phyloP scores from a whole-genome alignment of 441 rosid species.

The Erodium texanum region DNA sequence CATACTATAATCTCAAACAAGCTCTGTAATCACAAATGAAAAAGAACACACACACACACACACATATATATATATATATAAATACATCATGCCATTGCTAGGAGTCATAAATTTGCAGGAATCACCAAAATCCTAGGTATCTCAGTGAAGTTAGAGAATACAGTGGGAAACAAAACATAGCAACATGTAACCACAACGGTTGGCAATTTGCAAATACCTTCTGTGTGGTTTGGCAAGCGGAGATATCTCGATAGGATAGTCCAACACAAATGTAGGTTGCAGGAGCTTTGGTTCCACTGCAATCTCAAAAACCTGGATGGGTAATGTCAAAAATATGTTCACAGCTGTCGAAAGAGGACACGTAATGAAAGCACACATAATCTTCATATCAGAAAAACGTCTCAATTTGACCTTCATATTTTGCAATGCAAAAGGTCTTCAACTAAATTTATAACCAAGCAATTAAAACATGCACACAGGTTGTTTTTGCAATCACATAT shows the following conservation, averaged over 20 bases:
- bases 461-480: not conserved
- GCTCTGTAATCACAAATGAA: not conserved
- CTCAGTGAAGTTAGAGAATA: too few species aligned
- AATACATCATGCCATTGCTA: too few species aligned
- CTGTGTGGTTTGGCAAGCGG: conserved; percentile 92
- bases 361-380: not conserved
- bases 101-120: too few species aligned
- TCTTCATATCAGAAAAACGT: not conserved
- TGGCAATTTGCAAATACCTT: conserved; percentile 31
- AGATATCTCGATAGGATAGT: conserved; percentile 91
- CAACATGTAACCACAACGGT: conserved; percentile 14
- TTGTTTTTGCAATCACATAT: not conserved
- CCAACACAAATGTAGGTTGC: conserved; percentile 93
- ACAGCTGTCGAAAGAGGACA: not conserved
- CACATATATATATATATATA: too few species aligned
- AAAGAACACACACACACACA: too few species aligned
- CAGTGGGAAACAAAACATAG: not conserved
- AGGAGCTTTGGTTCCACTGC: conserved; percentile 78
- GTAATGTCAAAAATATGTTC: conserved; percentile 6
- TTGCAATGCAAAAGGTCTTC: not conserved
- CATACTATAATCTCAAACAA: not conserved
- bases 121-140: too few species aligned
- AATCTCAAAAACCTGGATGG: conserved; percentile 71
- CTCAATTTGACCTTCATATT: not conserved
- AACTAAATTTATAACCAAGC: not conserved